Evolutionary conservation across 345 rosid species (phyloP).

Genomic region (Capsella bursapastoris): DNA sequence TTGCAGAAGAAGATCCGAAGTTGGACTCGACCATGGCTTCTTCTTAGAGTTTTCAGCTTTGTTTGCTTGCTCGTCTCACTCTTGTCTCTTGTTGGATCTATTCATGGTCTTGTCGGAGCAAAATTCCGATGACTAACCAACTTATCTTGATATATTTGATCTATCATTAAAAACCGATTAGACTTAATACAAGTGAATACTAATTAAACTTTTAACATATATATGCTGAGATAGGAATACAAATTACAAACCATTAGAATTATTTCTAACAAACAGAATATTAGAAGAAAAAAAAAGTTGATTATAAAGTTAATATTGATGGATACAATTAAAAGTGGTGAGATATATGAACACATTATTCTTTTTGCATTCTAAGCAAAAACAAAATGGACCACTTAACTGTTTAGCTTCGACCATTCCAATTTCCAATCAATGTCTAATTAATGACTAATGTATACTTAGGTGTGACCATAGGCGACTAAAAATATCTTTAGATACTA

Average conservation of each 20-base stretch:
- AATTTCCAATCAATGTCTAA: neutral
- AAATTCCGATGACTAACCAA: conserved; percentile 43
- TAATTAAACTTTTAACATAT: neutral
- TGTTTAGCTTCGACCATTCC: neutral
- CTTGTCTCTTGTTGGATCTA: conserved; percentile 60
- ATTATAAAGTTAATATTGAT: conserved; percentile 10
- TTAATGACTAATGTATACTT: conserved; percentile 4
- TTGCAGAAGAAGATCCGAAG: conserved; percentile 54
- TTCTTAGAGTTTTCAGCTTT: conserved; percentile 53
- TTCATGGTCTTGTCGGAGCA: conserved; percentile 62
- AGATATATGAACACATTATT: neutral
- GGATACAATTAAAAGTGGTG: conserved; percentile 14
- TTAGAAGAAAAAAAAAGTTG: neutral
- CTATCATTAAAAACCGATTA: too few species aligned
- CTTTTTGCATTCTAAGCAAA: neutral
- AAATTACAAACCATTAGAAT: neutral
- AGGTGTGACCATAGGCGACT: conserved; percentile 20
- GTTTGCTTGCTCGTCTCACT: conserved; percentile 51
- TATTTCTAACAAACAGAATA: neutral
- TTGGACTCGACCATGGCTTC: conserved; percentile 64
- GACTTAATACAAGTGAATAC: too few species aligned
- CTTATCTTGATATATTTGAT: too few species aligned
- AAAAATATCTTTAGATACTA: neutral
- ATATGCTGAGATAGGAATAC: neutral
- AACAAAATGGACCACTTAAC: conserved; percentile 5